Conservation (phyloP, 2,329 filamentous ascomycete genomes). For the Zymoseptoria tritici region DNA sequence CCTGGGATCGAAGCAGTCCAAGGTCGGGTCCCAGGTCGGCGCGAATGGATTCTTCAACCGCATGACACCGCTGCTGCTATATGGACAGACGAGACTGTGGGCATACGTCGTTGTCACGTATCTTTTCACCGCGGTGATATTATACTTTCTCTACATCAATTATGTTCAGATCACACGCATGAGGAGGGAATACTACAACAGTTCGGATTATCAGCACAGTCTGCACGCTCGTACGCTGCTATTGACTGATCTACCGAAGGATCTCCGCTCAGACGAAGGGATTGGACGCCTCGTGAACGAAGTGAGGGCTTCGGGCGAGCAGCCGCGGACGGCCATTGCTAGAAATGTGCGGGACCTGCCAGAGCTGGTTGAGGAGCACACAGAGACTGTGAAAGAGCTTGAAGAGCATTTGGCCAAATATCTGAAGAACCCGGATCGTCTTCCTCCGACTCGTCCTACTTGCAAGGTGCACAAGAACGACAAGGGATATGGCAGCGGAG, state of each 20-base stretch:
- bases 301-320: conserved; percentile 68
- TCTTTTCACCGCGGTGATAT: conserved; percentile 66
- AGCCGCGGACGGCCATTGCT: conserved; percentile 74
- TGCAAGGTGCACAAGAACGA: conserved; percentile 79
- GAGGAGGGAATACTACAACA: conserved; percentile 73
- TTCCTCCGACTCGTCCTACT: conserved; percentile 68
- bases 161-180: conserved; percentile 67
- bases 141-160: conserved; percentile 81
- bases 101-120: conserved; percentile 53
- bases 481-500: conserved; percentile 46
- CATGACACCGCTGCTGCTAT: conserved; percentile 51
- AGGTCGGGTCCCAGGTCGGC: conserved; percentile 14
- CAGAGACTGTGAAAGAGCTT: conserved; percentile 69
- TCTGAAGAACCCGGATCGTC: conserved; percentile 72
- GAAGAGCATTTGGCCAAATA: conserved; percentile 84
- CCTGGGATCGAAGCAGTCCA: conserved; percentile 24
- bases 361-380: conserved; percentile 74
- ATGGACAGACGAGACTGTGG: conserved; percentile 44
- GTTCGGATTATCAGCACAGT: conserved; percentile 78
- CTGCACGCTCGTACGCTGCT: conserved; percentile 64
- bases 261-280: conserved; percentile 75
- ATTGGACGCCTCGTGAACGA: conserved; percentile 76
- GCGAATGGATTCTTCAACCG: conserved; percentile 41
- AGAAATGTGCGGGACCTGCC: conserved; percentile 90
- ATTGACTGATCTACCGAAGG: conserved; percentile 74